phyloP scores from a whole-genome alignment of 306 rosid species.

The Ceratonia siliqua region DNA sequence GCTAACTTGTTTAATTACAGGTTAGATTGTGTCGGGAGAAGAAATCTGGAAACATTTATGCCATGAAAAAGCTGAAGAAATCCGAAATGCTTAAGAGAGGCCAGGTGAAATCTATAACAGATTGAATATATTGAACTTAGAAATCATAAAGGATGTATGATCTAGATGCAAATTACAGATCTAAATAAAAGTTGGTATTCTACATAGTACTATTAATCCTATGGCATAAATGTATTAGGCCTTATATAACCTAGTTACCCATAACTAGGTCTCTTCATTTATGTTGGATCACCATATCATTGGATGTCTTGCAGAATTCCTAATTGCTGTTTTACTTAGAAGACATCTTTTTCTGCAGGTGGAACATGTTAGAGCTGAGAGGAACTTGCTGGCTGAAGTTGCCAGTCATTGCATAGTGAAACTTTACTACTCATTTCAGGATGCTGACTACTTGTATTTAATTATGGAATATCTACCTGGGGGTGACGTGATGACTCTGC shows the following conservation, averaged over 20 bases:
- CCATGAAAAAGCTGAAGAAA: slow-evolving; percentile 98
- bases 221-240: slow-evolving; percentile 11
- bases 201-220: not conserved
- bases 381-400: slow-evolving; percentile 97
- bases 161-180: slow-evolving; percentile 23
- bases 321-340: slow-evolving; percentile 26
- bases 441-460: slow-evolving; percentile 83
- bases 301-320: slow-evolving; percentile 29
- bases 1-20: slow-evolving; percentile 54
- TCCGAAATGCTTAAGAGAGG: slow-evolving; percentile 98
- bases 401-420: slow-evolving; percentile 98
- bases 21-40: slow-evolving; percentile 97
- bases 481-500: slow-evolving; percentile 95
- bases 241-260: not conserved
- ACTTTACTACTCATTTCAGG: slow-evolving; percentile 98
- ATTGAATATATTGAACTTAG: slow-evolving; percentile 20
- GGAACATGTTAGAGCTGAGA: slow-evolving; percentile 98
- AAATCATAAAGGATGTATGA: slow-evolving; percentile 21
- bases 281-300: slow-evolving; percentile 25
- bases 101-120: slow-evolving; percentile 66
- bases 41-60: slow-evolving; percentile 96
- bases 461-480: slow-evolving; percentile 99
- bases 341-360: slow-evolving; percentile 55
- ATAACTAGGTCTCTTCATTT: slow-evolving; percentile 16
- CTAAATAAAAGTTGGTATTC: slow-evolving; percentile 3